Evolutionary conservation across 2,329 filamentous ascomycete species (phyloP), one percentile per base, ranked within the genome.

Genomic region (Colletotrichum camelliae): DNA sequence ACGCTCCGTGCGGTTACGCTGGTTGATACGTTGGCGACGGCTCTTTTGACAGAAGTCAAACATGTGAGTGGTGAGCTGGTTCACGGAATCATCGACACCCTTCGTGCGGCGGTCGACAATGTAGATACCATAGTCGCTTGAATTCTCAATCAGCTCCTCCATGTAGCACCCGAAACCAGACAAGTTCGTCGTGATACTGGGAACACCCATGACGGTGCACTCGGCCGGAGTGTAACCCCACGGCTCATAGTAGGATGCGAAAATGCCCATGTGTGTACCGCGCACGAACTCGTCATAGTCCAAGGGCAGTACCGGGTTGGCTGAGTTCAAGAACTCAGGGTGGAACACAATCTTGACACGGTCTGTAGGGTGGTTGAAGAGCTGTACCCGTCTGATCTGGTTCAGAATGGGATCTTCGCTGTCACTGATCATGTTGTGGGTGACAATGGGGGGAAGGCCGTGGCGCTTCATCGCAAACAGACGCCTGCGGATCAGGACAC

Each of bases 281-380:
- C 97, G 95, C 60, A 99, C 97, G 83, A 99, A 99, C 84, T 99
- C 97, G 82, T 99, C 97, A 81, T 99, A 98, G 86, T 98, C 97
- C 82, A 99, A 90, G 21, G 97, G 96, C 39, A 99, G 89, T 3
- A 99, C 96, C 0, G 97, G 96, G 86, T 98, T 98, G 71, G 95
- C 93, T 1, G 96, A 97, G 88, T 96, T 98, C 79, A 99, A 88
- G 87, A 99, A 99, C 85, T 98, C 97, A 8, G 97, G 97, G 83
- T 99, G 97, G 91, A 99, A 99, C 79, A 99, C 90, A 76, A 99
- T 91, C 91, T 99, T 99, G 86, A 99, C 97, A 37, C 97, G 95
- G 84, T 99, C 97, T 1, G 93, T 92, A 1, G 96, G 94, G 85
- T 98, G 94, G 87, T 99, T 99, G 91, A 98, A 98, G 27, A 99